phyloP scores from a whole-genome alignment of 768 basidiomycete species.

The Russula sp. region DNA sequence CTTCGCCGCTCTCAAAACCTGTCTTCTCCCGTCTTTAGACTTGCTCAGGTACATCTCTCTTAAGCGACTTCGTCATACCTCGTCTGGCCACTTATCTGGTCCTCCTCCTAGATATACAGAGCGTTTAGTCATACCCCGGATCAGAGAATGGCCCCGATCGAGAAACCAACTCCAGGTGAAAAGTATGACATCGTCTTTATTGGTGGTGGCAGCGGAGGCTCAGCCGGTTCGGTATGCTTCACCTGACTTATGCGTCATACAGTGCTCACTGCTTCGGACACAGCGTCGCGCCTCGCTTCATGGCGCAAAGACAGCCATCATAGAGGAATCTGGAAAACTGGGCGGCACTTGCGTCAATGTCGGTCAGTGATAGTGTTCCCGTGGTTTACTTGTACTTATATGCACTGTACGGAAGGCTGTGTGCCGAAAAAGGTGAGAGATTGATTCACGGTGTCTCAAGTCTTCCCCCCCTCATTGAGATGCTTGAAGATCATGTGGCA shows the following conservation, averaged over 20 bases:
- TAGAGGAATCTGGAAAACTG: conserved; percentile 67
- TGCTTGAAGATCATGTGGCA: conserved; percentile 90
- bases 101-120: conserved; percentile 39
- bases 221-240: conserved; percentile 72
- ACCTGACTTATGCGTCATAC: not conserved
- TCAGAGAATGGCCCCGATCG: conserved; percentile 65
- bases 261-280: conserved; percentile 1
- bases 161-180: conserved; percentile 49
- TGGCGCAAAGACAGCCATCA: conserved; percentile 88
- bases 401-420: conserved; percentile 51
- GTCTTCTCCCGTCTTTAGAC: conserved; percentile 10
- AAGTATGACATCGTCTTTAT: conserved; percentile 84
- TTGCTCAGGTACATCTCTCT: conserved; percentile 10
- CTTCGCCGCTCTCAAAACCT: conserved; percentile 4
- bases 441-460: not conserved
- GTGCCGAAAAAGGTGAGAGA: conserved; percentile 86
- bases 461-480: not conserved
- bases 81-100: not conserved
- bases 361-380: conserved; percentile 45
- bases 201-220: conserved; percentile 92
- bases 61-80: not conserved
- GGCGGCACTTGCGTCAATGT: conserved; percentile 99
- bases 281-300: conserved; percentile 89
- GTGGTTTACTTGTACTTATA: not conserved
- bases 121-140: conserved; percentile 36